Evolutionary conservation across 2,329 filamentous ascomycete species (phyloP), one percentile per base, ranked within the genome.

Genomic region (Botrytis squamosa): DNA sequence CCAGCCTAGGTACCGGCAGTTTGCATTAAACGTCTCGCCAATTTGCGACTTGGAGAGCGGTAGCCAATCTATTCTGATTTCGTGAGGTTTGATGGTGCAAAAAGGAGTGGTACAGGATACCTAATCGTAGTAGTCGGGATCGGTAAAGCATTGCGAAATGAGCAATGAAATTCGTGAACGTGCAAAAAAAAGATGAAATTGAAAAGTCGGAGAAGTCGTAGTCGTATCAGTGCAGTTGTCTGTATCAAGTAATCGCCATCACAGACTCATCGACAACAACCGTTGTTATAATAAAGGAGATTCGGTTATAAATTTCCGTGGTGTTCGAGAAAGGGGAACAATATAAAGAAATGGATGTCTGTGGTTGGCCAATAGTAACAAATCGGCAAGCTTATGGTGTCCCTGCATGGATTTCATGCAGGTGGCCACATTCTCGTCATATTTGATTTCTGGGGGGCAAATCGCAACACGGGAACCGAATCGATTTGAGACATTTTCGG

Each of bases 401-500:
- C 62, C 63, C 70, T 72, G 70, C 70, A 72, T 72, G 70, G 10
- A 49, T 46, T 68, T 25, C 62, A 72, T 72, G 70, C 70, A 72
- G 29, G 38, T 68, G 36, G 10, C 70, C 49, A 46, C 38, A 68
- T 33, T 55, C 63, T 44, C 67, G 52, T 59, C 70, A 59, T 72
- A 60, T 68, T 60, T 49, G 40, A 33, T 36, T 44, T 44, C 12
- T 29, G n/a, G 8, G 33, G 44, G n/a, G 25, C 36, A 55, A 68
- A 68, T 68, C 14, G 25, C 10, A 55, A 68, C 52, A 33, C 38
- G 9, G 38, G 52, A 59, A 33, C 46, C n/a, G 38, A 38, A 60
- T 12, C 49, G 25, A 46, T 49, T 66, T 68, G 62, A 68, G 52
- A 68, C 49, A 68, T 68, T 68, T 60, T 72, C 70, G 70, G 70